These are phyloP conservation scores for Prunus campanulata DNA, from an alignment of 306 rosid genomes.

Conservation along the genomic window DNA sequence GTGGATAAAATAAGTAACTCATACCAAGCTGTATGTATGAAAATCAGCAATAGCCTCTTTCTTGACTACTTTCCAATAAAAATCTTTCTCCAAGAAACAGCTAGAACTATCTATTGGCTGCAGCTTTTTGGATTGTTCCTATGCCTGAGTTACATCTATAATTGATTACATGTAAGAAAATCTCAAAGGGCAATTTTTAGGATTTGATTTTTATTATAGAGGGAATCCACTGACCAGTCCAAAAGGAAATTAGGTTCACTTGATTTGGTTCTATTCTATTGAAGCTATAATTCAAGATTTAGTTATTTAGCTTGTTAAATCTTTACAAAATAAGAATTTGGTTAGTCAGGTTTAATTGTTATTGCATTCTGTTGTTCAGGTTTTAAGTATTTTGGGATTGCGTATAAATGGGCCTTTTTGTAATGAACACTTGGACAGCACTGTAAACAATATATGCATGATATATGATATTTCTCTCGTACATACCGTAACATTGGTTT, in stretches of 20 bases:
- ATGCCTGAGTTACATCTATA: neutral
- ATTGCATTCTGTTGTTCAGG: neutral
- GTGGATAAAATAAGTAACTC: neutral
- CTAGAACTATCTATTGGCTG: neutral
- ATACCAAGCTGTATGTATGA: neutral
- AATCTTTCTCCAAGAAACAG: neutral
- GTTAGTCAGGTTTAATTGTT: neutral
- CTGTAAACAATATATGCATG: neutral
- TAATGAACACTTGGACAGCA: slow-evolving; percentile 4
- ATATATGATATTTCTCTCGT: neutral
- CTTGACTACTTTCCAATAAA: neutral
- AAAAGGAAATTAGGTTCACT: neutral
- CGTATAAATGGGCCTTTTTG: neutral
- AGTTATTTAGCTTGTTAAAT: neutral
- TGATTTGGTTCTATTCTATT: neutral
- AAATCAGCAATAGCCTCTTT: neutral
- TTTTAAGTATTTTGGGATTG: neutral
- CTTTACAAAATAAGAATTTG: neutral
- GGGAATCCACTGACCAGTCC: neutral
- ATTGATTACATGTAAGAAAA: neutral
- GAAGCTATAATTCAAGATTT: neutral
- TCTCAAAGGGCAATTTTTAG: neutral
- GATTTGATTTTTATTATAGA: neutral
- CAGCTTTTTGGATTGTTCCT: neutral
- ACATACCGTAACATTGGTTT: neutral